Conservation (phyloP, 1,284 basidiomycete genomes). For the Malassezia yamatoensis region DNA sequence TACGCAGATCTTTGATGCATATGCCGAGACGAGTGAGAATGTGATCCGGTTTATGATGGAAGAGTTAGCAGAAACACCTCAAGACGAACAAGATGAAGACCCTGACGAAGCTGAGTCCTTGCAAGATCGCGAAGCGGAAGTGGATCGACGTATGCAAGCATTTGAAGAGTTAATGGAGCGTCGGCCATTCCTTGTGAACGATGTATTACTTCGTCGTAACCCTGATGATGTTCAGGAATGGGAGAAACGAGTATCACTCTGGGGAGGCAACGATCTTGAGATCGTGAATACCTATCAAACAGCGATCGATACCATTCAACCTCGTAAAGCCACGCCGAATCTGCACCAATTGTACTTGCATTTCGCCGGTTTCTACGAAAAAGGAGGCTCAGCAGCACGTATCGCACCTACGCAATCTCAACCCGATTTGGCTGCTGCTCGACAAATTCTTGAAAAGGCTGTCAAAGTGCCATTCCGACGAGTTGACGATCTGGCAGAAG, state of each 20-base stretch:
- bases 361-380: slow-evolving; percentile 95
- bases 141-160: slow-evolving; percentile 80
- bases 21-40: slow-evolving; percentile 84
- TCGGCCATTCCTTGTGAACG: slow-evolving; percentile 89
- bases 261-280: slow-evolving; percentile 85
- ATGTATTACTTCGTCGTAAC: slow-evolving; percentile 84
- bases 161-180: slow-evolving; percentile 93
- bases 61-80: slow-evolving; percentile 55
- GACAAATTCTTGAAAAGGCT: slow-evolving; percentile 84
- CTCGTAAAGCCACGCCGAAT: slow-evolving; percentile 82
- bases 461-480: slow-evolving; percentile 80
- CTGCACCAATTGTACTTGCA: slow-evolving; percentile 82
- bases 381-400: slow-evolving; percentile 58
- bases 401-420: slow-evolving; percentile 54
- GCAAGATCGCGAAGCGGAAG: slow-evolving; percentile 67
- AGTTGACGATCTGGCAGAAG: slow-evolving; percentile 95
- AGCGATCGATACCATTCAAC: slow-evolving; percentile 77
- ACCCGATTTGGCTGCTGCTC: slow-evolving; percentile 69
- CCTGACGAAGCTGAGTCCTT: slow-evolving; percentile 33
- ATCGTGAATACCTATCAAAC: slow-evolving; percentile 83
- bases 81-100: slow-evolving; percentile 3
- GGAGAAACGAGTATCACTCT: slow-evolving; percentile 93
- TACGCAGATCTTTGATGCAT: slow-evolving; percentile 94
- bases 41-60: slow-evolving; percentile 87
- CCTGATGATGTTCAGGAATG: slow-evolving; percentile 98